Evolutionary conservation across 331 rosid genomes (phyloP).

Genomic region (Prunus yedoensis): DNA sequence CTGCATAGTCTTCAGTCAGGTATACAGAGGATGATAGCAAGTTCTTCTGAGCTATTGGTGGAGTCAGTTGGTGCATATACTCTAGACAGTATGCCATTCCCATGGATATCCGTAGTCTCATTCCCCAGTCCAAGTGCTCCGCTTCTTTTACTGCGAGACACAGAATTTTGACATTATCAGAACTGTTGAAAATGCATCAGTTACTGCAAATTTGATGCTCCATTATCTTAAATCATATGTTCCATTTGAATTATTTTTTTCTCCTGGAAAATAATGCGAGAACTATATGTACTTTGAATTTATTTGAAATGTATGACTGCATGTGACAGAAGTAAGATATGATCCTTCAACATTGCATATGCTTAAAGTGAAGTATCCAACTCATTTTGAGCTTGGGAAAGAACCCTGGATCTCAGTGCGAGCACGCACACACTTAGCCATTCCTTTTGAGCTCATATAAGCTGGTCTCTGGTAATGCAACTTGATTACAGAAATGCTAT

Average conservation of each 20-base stretch:
- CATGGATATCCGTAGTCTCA: constrained; percentile 80
- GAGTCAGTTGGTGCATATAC: constrained; percentile 71
- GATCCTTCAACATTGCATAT: not conserved
- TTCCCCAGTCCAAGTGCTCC: constrained; percentile 85
- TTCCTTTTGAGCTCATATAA: not conserved
- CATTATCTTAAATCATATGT: not conserved
- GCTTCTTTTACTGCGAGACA: constrained; percentile 81
- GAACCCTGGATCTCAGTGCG: no score
- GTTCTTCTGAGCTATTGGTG: constrained; percentile 56
- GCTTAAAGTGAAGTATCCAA: not conserved
- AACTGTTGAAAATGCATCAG: not conserved
- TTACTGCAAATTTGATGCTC: not conserved
- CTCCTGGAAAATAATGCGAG: no score
- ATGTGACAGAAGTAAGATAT: not conserved
- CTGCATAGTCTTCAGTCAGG: constrained; percentile 90
- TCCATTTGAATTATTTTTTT: not conserved
- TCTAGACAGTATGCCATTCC: constrained; percentile 88
- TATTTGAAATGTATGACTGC: not conserved
- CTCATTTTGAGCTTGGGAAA: not conserved
- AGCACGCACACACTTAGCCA: no score
- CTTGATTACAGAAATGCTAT: constrained; percentile 2
- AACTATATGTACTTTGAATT: no score
- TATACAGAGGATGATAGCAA: constrained; percentile 71
- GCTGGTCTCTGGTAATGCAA: not conserved
- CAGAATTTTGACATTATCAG: constrained; percentile 9